Evolutionary conservation across 331 rosid genomes (phyloP).

Genomic region (Prunus yedoensis): DNA sequence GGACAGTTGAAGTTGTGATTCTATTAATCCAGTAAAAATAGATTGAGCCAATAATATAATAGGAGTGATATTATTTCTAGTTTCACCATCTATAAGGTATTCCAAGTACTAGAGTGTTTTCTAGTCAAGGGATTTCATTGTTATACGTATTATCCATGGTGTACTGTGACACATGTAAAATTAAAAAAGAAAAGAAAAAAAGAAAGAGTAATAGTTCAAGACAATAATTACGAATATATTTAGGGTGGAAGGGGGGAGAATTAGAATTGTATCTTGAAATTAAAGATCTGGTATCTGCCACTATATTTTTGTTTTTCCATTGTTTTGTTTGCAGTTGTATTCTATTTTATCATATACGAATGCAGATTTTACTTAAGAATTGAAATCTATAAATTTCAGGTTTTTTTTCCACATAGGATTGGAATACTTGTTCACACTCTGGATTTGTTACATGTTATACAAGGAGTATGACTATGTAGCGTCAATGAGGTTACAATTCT

Average conservation of each 20-base stretch:
- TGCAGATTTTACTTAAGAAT: slow-evolving; percentile 26
- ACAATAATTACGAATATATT: too few relatives aligned
- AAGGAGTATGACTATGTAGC: slow-evolving; percentile 73
- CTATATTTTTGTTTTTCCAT: neutral
- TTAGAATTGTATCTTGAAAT: neutral
- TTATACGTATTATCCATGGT: neutral
- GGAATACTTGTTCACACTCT: slow-evolving; percentile 81
- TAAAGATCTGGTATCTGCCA: neutral
- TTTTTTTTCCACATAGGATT: slow-evolving; percentile 85
- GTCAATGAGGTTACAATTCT: slow-evolving; percentile 70
- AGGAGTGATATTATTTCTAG: neutral
- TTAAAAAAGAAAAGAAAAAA: too few relatives aligned
- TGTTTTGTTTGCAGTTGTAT: neutral
- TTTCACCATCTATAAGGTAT: neutral
- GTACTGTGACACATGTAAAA: neutral
- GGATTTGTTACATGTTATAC: slow-evolving; percentile 79
- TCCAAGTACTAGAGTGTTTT: neutral
- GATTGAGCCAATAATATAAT: too few relatives aligned
- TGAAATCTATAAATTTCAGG: slow-evolving; percentile 49
- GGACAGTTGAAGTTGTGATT: too few relatives aligned
- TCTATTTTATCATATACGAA: neutral
- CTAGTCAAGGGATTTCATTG: neutral
- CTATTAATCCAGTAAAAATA: too few relatives aligned
- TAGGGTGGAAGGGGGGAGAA: too few relatives aligned
- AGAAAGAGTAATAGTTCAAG: too few relatives aligned